Conservation (phyloP, 108 stramenopile genomes). For the Epipyxis sp. region DNA sequence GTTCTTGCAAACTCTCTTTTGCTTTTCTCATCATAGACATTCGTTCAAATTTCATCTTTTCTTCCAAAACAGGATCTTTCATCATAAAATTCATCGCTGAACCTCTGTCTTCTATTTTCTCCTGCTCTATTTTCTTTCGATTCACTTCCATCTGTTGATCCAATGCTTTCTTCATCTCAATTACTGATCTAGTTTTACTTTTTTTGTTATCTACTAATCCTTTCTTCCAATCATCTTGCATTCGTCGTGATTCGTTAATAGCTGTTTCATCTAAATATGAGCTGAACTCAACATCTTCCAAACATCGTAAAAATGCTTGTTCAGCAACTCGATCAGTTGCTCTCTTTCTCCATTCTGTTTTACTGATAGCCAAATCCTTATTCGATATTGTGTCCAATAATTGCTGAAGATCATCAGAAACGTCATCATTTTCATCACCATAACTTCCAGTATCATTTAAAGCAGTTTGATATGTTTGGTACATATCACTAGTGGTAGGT, state of each 20-base stretch:
- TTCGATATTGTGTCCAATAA: too few species aligned
- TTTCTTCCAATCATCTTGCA: background rate
- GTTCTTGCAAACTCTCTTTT: slow-evolving; percentile 6
- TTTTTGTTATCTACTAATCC: background rate
- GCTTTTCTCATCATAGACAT: background rate
- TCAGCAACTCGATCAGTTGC: background rate
- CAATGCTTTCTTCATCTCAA: background rate
- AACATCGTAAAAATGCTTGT: slow-evolving; percentile 4
- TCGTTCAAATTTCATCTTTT: background rate
- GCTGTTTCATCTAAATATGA: background rate
- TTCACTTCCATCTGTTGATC: background rate
- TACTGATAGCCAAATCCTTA: too few species aligned
- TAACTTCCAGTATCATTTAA: background rate
- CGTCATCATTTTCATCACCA: too few species aligned
- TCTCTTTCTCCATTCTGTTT: too few species aligned
- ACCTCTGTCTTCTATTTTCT: background rate
- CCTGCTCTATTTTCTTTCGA: background rate
- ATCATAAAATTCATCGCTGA: background rate
- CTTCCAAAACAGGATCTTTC: background rate
- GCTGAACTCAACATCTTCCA: background rate
- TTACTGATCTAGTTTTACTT: background rate
- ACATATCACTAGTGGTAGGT: too few species aligned
- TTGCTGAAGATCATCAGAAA: too few species aligned
- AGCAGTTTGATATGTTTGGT: background rate
- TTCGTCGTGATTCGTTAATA: background rate